Evolutionary conservation across 2,329 filamentous ascomycete species (phyloP), one percentile per base, ranked within the genome.

Genomic region (Akanthomyces dipterigenus): DNA sequence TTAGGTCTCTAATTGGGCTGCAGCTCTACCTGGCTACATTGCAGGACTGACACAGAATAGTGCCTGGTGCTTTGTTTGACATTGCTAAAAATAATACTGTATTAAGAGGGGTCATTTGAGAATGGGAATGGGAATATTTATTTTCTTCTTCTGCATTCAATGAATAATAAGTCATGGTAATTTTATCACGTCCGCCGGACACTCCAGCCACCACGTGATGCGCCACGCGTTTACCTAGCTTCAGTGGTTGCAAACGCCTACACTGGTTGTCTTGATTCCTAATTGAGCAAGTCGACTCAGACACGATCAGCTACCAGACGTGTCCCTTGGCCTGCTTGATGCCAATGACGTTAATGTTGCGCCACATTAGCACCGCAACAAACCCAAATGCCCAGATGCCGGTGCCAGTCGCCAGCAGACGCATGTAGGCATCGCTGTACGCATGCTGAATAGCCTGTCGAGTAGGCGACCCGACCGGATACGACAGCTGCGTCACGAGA

Each of bases 401-500:
- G 0, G 70, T 71, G 5, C 72, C 73, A 0, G 71, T 71, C n/a
- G 70, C 69, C 34, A 82, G 68, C 78, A 83, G 80, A n/a, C 74
- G 69, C 40, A 74, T 73, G 71, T 82, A 80, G 0, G 78, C 77
- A 62, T 80, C 79, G 1, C 74, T 78, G 63, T 88, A 88, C 0
- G 85, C 80, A 8, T 75, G 68, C 67, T 86, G 84, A 65, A 88
- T 87, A 0, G 78, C 85, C 16, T 75, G 60, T 1, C 83, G 70
- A 12, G 73, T 73, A 0, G 74, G 70, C 9, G 67, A 76, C 1
- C 81, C 82, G 7, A 76, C 65, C 0, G 75, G 71, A 64, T 83
- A 85, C 55, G 70, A 71, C 1, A 84, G 69, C 64, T 88, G 85
- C 8, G 75, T 76, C 1, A 71, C 71, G 42, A 88, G 65, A 64